Conservation (phyloP, 345 rosid genomes). For the Schrenkiella parvula region DNA sequence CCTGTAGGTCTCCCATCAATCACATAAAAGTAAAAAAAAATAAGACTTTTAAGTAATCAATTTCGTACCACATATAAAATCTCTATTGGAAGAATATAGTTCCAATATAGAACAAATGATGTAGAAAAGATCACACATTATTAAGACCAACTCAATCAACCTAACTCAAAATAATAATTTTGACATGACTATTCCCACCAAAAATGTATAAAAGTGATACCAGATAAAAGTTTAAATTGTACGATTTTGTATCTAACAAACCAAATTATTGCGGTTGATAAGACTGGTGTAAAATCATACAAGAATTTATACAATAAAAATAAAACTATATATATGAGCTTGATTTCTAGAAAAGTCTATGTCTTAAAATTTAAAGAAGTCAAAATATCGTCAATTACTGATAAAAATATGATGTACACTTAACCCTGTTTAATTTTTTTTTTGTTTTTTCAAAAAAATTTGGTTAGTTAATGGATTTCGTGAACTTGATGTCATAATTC, state of each 20-base stretch:
- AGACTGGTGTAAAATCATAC: not conserved
- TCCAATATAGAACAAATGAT: not conserved
- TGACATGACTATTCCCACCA: constrained; percentile 34
- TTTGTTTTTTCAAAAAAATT: not conserved
- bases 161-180: constrained; percentile 11
- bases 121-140: constrained; percentile 4
- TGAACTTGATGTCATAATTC: not conserved
- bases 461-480: not conserved
- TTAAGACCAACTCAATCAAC: constrained; percentile 16
- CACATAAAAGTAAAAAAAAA: constrained; percentile 23
- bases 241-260: not conserved
- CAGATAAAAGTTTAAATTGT: not conserved
- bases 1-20: constrained; percentile 19
- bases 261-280: not conserved
- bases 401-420: not conserved
- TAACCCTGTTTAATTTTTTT: not conserved
- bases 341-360: not conserved
- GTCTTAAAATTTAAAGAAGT: not conserved
- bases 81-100: not conserved
- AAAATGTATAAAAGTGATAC: not conserved
- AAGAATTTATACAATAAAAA: not conserved
- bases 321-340: not conserved
- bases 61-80: constrained; percentile 11
- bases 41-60: not conserved
- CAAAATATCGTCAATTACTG: no score